These are phyloP conservation scores for Saccharomyces kudriavzevii DNA, from an alignment of 805 yeast species.

Conservation along the genomic window DNA sequence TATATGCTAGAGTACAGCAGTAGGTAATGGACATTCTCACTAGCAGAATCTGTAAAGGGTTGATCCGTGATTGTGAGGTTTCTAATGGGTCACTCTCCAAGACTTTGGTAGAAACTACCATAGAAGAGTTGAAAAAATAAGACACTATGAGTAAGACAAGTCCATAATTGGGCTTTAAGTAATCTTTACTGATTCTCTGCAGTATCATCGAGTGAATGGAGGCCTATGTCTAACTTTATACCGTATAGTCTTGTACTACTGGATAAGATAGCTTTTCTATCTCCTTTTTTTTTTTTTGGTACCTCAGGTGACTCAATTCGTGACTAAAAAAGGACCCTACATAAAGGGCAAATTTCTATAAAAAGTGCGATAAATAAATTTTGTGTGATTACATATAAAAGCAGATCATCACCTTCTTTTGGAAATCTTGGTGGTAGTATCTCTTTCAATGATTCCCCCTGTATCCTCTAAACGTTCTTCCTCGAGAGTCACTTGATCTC, in stretches of 20 bases:
- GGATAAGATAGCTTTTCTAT: background rate
- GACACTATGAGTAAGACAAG: conserved; percentile 47
- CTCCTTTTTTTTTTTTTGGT: background rate
- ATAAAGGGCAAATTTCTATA: background rate
- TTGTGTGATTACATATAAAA: background rate
- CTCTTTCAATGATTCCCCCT: conserved; percentile 77
- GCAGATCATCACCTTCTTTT: conserved; percentile 38
- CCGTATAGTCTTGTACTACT: background rate
- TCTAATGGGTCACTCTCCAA: conserved; percentile 49
- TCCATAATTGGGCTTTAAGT: conserved; percentile 41
- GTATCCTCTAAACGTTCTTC: conserved; percentile 90
- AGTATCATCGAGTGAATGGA: background rate
- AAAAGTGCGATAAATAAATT: background rate
- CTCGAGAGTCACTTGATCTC: conserved; percentile 80
- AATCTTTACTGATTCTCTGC: conserved; percentile 5
- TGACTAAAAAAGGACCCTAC: background rate
- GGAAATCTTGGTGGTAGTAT: conserved; percentile 38
- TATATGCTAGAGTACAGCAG: conserved; percentile 45
- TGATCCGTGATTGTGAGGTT: conserved; percentile 42
- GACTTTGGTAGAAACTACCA: conserved; percentile 66
- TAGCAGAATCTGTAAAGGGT: conserved; percentile 69
- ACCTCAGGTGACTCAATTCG: background rate
- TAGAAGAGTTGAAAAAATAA: conserved; percentile 64
- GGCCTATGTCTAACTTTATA: background rate
- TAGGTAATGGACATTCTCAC: conserved; percentile 69